A percentile compares a stretch with the other conserved stretches of the same genome.
Evolutionary conservation across 2,329 filamentous ascomycete species (phyloP).

Genomic region (Aspergillus proliferans): DNA sequence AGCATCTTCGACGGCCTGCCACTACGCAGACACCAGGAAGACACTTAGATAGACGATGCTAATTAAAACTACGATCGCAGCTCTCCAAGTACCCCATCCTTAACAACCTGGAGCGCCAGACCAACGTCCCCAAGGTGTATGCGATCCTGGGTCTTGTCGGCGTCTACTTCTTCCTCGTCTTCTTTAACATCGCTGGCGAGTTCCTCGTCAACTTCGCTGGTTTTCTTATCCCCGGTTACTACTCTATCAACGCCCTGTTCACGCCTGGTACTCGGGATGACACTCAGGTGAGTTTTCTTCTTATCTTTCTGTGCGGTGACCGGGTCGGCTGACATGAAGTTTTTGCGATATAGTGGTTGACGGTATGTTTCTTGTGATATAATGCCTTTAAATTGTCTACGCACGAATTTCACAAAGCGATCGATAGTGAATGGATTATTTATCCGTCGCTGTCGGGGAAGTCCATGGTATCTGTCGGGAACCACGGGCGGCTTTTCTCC

Average conservation of each 20-base stretch:
- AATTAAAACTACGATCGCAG: conserved; percentile 31
- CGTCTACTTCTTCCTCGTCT: conserved; percentile 64
- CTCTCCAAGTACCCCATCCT: conserved; percentile 62
- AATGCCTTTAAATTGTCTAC: too few relatives aligned
- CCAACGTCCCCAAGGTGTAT: conserved; percentile 63
- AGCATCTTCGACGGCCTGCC: background rate
- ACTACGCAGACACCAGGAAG: too few relatives aligned
- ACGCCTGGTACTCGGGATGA: conserved; percentile 55
- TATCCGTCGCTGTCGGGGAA: background rate
- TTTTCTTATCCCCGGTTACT: conserved; percentile 61
- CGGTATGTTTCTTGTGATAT: conserved; percentile 32
- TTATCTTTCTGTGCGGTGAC: background rate
- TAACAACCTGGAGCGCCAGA: conserved; percentile 64
- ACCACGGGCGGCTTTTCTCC: background rate
- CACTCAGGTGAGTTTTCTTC: conserved; percentile 49
- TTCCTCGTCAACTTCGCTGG: conserved; percentile 64
- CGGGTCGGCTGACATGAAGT: conserved; percentile 10
- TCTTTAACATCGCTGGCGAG: conserved; percentile 65
- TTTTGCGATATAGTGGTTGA: conserved; percentile 50
- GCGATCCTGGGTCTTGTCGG: conserved; percentile 58
- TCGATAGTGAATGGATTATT: background rate
- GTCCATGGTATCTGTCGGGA: background rate
- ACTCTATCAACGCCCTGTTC: conserved; percentile 60
- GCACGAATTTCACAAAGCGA: too few relatives aligned
- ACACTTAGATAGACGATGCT: conserved; percentile 10